These are phyloP conservation scores for Coprinellus micaceus DNA, from an alignment of 768 basidiomycete species.

Conservation along the genomic window DNA sequence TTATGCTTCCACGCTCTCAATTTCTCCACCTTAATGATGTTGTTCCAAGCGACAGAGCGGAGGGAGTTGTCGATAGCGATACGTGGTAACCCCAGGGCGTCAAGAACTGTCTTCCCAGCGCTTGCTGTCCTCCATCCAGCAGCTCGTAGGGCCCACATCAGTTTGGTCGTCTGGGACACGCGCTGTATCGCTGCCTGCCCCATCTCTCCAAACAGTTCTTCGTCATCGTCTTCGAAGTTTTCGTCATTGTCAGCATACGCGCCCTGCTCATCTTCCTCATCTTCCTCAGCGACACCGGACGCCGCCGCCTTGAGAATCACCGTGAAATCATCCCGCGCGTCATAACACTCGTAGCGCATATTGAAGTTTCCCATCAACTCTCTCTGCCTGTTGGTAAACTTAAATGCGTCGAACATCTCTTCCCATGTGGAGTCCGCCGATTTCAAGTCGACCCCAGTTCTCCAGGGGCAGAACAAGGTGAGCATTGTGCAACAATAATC, in stretches of 20 bases:
- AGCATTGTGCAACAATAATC: constrained; percentile 28
- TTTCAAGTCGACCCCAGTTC: constrained; percentile 21
- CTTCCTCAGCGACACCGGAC: not conserved
- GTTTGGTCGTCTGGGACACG: not conserved
- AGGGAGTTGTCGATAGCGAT: not conserved
- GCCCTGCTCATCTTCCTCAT: not conserved
- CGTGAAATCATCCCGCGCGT: constrained; percentile 14
- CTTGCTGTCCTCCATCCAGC: not conserved
- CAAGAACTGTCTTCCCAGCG: not conserved
- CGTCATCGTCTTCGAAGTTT: not conserved
- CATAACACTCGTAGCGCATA: constrained; percentile 27
- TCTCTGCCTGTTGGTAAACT: constrained; percentile 12
- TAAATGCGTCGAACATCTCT: constrained; percentile 13
- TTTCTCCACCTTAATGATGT: not conserved
- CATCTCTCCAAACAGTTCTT: not conserved
- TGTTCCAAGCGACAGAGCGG: not conserved
- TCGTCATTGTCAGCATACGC: not conserved
- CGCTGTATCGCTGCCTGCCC: not conserved
- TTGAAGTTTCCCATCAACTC: constrained; percentile 27
- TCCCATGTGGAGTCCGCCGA: constrained; percentile 18
- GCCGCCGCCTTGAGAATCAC: not conserved
- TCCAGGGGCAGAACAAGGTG: constrained; percentile 28
- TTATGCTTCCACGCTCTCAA: not conserved
- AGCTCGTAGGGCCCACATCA: not conserved
- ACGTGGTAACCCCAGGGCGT: not conserved